Conservation (phyloP, 352 stramenopile species). For the Phytophthora gonapodyides region DNA sequence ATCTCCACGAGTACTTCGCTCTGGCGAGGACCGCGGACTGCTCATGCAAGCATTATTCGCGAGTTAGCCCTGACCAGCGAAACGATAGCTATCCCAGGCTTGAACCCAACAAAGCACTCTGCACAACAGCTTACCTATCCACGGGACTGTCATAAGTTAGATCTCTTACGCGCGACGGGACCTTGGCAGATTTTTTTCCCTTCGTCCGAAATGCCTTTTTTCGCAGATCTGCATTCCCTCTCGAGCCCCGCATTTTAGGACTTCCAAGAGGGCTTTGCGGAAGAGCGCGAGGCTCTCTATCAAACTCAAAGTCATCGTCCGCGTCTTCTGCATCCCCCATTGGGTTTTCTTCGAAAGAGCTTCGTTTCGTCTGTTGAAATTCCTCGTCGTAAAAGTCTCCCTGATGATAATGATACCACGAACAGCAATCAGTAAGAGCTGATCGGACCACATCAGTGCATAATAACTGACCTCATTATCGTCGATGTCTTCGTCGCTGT, state of each 20-base stretch:
- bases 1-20: conserved; percentile 61
- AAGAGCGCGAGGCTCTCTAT: conserved; percentile 60
- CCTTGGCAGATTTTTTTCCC: conserved; percentile 51
- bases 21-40: conserved; percentile 80
- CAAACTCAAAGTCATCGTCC: conserved; percentile 91
- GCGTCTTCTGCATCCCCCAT: conserved; percentile 77
- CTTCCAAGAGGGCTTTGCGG: conserved; percentile 57
- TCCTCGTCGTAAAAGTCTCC: conserved; percentile 84
- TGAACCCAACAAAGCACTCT: neutral
- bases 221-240: conserved; percentile 42
- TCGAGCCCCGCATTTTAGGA: conserved; percentile 51
- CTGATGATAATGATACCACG: conserved; percentile 27
- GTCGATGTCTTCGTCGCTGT: conserved; percentile 86
- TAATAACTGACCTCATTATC: conserved; percentile 73
- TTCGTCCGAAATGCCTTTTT: conserved; percentile 62
- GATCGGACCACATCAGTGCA: neutral
- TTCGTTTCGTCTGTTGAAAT: conserved; percentile 61
- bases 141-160: conserved; percentile 75
- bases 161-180: conserved; percentile 60
- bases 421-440: conserved; percentile 8
- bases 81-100: neutral
- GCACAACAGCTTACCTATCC: conserved; percentile 58
- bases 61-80: neutral
- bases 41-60: conserved; percentile 11
- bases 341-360: conserved; percentile 79